phyloP scores from a whole-genome alignment of 2,329 filamentous ascomycete species.

The Cryoendolithus antarcticus region DNA sequence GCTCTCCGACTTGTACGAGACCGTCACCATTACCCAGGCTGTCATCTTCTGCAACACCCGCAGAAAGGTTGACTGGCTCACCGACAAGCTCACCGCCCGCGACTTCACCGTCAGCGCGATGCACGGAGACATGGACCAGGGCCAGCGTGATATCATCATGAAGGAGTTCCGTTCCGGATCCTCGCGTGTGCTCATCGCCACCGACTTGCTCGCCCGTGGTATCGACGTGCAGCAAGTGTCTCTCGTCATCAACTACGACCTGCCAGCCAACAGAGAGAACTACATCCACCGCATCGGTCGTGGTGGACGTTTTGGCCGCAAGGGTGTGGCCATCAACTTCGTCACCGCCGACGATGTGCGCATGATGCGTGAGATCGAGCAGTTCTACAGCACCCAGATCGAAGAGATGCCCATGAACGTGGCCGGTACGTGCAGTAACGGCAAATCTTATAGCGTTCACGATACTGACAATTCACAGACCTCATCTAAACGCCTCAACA shows the following conservation, averaged over 20 bases:
- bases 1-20: constrained; percentile 96
- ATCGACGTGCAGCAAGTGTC: constrained; percentile 99
- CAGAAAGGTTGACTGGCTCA: constrained; percentile 98
- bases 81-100: constrained; percentile 88
- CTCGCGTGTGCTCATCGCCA: constrained; percentile 90
- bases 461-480: constrained; percentile 24
- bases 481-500: constrained; percentile 25
- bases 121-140: constrained; percentile 99
- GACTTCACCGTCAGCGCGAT: constrained; percentile 98
- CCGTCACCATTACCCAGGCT: constrained; percentile 93
- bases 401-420: constrained; percentile 99
- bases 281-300: constrained; percentile 98
- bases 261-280: constrained; percentile 97
- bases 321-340: constrained; percentile 99
- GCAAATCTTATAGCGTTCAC: too few relatives aligned
- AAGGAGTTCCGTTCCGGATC: constrained; percentile 96
- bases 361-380: constrained; percentile 97
- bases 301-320: constrained; percentile 88
- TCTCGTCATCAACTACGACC: constrained; percentile 96
- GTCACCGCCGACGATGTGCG: constrained; percentile 96
- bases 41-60: constrained; percentile 99
- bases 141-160: constrained; percentile 98
- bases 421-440: constrained; percentile 37
- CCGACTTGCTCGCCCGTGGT: constrained; percentile 93
- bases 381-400: constrained; percentile 99